These are phyloP conservation scores for Biancaea sappan DNA, from an alignment of 306 rosid genomes.

Conservation along the genomic window DNA sequence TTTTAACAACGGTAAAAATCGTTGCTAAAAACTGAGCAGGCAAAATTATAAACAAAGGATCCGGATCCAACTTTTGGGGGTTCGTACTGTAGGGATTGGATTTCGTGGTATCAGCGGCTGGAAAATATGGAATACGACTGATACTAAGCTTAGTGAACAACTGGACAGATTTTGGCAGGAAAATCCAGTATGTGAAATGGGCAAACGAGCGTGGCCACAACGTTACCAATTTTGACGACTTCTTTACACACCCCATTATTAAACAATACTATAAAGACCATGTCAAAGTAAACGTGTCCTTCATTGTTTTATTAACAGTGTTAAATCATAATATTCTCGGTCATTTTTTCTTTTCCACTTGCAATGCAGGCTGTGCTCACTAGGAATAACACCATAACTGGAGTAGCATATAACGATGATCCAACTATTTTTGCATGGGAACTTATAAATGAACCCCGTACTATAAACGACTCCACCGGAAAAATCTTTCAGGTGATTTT, in stretches of 20 bases:
- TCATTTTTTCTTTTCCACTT: too few species aligned
- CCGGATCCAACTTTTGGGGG: too few species aligned
- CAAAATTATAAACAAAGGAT: too few species aligned
- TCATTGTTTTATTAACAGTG: too few species aligned
- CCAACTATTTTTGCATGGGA: slow-evolving; percentile 47
- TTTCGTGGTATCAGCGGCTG: slow-evolving; percentile 39
- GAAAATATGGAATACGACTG: slow-evolving; percentile 23
- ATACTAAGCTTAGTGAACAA: slow-evolving; percentile 39
- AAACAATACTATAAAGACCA: slow-evolving; percentile 39
- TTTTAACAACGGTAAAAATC: too few species aligned
- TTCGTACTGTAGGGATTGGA: slow-evolving; percentile 25
- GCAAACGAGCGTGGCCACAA: slow-evolving; percentile 33
- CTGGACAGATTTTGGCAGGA: slow-evolving; percentile 37
- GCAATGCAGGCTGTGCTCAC: slow-evolving; percentile 38
- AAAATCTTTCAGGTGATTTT: slow-evolving; percentile 39
- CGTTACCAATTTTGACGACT: slow-evolving; percentile 33
- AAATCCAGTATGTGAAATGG: slow-evolving; percentile 35
- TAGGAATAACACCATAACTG: slow-evolving; percentile 38
- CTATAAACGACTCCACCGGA: slow-evolving; percentile 10
- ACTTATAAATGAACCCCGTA: slow-evolving; percentile 48
- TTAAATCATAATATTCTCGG: too few species aligned
- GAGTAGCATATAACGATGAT: slow-evolving; percentile 40
- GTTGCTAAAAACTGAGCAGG: too few species aligned
- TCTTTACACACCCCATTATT: slow-evolving; percentile 27
- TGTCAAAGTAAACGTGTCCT: slow-evolving; percentile 31